These are phyloP conservation scores for Biscogniauxia mediterranea DNA, from an alignment of 2,329 filamentous ascomycete genomes.

Conservation along the genomic window DNA sequence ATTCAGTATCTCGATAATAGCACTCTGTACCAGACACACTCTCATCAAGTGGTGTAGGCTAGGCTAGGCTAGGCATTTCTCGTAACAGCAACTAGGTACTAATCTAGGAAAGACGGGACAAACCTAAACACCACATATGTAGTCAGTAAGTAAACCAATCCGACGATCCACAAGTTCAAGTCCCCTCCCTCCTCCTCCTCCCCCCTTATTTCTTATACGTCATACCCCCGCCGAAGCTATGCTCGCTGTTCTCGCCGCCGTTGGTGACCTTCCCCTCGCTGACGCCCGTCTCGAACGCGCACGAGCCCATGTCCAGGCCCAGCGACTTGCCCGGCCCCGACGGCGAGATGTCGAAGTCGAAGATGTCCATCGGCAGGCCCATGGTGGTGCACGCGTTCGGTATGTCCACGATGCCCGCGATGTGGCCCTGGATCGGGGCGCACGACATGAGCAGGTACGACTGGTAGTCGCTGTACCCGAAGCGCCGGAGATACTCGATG, in stretches of 20 bases:
- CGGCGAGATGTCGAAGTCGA: constrained; percentile 87
- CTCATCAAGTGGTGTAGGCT: no score
- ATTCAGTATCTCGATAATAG: no score
- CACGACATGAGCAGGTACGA: constrained; percentile 83
- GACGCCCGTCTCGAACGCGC: constrained; percentile 59
- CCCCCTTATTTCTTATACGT: constrained; percentile 40
- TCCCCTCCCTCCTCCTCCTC: constrained; percentile 3
- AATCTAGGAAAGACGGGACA: no score
- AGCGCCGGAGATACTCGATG: constrained; percentile 77
- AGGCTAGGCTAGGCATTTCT: no score
- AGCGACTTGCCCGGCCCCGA: constrained; percentile 52
- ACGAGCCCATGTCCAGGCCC: constrained; percentile 67
- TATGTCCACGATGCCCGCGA: constrained; percentile 87
- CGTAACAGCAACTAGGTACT: no score
- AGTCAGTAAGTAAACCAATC: no score
- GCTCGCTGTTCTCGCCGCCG: constrained; percentile 46
- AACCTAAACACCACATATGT: background rate
- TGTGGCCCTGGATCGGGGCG: constrained; percentile 82
- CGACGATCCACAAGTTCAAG: no score
- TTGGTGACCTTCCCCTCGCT: constrained; percentile 42
- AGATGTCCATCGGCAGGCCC: constrained; percentile 88
- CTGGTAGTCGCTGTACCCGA: constrained; percentile 71
- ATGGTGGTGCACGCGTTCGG: constrained; percentile 90
- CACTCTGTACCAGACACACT: no score
- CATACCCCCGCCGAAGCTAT: constrained; percentile 51